These are phyloP conservation scores for Pseudozyma thailandica DNA, from an alignment of 1,284 basidiomycete genomes.

Conservation along the genomic window DNA sequence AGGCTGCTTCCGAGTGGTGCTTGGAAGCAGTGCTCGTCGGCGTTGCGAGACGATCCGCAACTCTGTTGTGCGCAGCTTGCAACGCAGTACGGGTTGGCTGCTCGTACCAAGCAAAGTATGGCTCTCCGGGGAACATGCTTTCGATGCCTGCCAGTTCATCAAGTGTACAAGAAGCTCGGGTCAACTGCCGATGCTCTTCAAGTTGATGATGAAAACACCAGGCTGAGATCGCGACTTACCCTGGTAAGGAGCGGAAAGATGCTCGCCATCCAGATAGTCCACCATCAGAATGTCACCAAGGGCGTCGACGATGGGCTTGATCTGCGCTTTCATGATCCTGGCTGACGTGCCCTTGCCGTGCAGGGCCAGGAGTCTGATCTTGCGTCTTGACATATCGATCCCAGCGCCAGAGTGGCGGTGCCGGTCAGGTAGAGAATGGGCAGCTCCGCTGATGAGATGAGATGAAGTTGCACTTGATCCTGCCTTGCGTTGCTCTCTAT, in stretches of 20 bases:
- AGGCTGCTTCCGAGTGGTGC: not conserved
- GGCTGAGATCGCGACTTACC: constrained; percentile 11
- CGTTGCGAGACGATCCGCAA: constrained; percentile 10
- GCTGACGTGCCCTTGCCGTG: constrained; percentile 52
- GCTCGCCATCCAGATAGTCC: constrained; percentile 34
- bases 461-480: not conserved
- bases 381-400: constrained; percentile 10
- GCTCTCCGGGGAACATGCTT: constrained; percentile 30
- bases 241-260: constrained; percentile 33
- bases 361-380: constrained; percentile 29
- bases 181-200: not conserved
- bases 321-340: constrained; percentile 47
- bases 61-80: constrained; percentile 17
- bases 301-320: constrained; percentile 36
- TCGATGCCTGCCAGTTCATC: constrained; percentile 32
- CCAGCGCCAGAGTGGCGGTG: no score
- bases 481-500: not conserved
- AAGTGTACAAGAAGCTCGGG: not conserved
- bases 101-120: constrained; percentile 47
- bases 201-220: not conserved
- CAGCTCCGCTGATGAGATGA: not conserved
- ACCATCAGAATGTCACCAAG: constrained; percentile 31
- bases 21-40: not conserved
- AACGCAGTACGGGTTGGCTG: constrained; percentile 25
- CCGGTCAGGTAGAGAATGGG: not conserved